Evolutionary conservation across 2,329 filamentous ascomycete species (phyloP).

Genomic region (Talaromyces islandicus): DNA sequence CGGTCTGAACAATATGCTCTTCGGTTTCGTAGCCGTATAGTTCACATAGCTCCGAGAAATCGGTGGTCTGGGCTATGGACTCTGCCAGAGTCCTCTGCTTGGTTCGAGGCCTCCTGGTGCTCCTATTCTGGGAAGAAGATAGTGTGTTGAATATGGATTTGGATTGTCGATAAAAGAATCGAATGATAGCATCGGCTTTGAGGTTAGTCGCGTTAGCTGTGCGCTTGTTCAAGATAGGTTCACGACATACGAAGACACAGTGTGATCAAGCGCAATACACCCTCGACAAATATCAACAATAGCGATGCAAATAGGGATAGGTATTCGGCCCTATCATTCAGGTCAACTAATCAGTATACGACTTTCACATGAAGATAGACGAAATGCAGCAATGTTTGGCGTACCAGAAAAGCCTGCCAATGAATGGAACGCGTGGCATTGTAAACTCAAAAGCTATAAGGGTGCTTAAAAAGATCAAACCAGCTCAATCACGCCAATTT

Average conservation of each 20-base stretch:
- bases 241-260: slow-evolving; percentile 69
- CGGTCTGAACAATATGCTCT: slow-evolving; percentile 92
- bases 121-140: slow-evolving; percentile 63
- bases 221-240: not conserved
- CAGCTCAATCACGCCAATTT: not conserved
- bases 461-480: not conserved
- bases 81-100: slow-evolving; percentile 65
- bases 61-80: slow-evolving; percentile 77
- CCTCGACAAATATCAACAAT: slow-evolving; percentile 73
- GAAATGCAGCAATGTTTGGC: slow-evolving; percentile 6
- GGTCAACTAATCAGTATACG: not conserved
- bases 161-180: slow-evolving; percentile 75
- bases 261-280: slow-evolving; percentile 76
- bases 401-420: slow-evolving; percentile 54
- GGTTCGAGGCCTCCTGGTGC: slow-evolving; percentile 60
- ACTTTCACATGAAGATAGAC: slow-evolving; percentile 2
- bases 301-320: slow-evolving; percentile 79
- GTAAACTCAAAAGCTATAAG: slow-evolving; percentile 9
- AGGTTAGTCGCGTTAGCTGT: slow-evolving; percentile 15
- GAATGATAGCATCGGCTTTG: slow-evolving; percentile 70
- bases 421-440: slow-evolving; percentile 57
- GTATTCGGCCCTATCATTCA: slow-evolving; percentile 67
- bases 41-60: slow-evolving; percentile 91
- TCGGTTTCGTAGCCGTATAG: slow-evolving; percentile 89
- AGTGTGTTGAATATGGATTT: slow-evolving; percentile 76